Base-by-base conservation (phyloP, 495 filamentous ascomycete species). In the Achaetomiella virescens region DNA sequence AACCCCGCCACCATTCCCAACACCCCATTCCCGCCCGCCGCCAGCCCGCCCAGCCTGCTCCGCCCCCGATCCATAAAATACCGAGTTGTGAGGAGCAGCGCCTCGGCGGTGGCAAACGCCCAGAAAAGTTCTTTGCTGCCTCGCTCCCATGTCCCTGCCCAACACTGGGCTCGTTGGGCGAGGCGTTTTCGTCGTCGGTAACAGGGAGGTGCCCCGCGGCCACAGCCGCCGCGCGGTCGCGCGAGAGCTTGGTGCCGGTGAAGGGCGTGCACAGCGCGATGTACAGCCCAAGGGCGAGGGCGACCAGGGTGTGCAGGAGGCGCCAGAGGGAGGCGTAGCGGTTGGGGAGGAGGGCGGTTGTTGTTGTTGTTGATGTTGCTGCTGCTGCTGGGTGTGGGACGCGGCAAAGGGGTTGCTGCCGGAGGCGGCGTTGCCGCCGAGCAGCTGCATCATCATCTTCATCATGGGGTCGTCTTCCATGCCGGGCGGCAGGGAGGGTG, bases 61-160 rank as follows among this genome's bases (percentile, higher is more conserved):
- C 50, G 14, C n/a, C 54, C 54, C 11, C 76, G 79, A 47, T 87
- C 84, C 48, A 86, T 36, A 60, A 90, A 79, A 53, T 83, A 84
- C 57, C 88, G 74, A 21, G 80, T 80, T 8, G 79, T 80, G 58
- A 87, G 80, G 60, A 96, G 66, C 29, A 91, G 58, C 52, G 91
- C 68, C 74, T 96, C 89, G 11, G 82, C 87, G 2, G 89, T 90
- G 20, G 87, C 84, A 65, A 96, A 96, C 18, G 67, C 70, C 51
- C 86, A 80, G 61, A 86, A 82, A 93, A 96, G 21, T 70, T 68
- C 29, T 15, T 14, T n/a, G 58, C 57, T 20, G 38, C 43, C 15
- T 55, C 53, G 6, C 55, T 49, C 56, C 47, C 58, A n/a, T n/a
- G 18, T 61, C 70, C 18, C 63, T 40, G 41, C 58, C 48, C 6